Percentiles rank a stretch among this genome's conserved stretches.
phyloP scores from a whole-genome alignment of 768 basidiomycete genomes.

The Rhizopogon vinicolor region DNA sequence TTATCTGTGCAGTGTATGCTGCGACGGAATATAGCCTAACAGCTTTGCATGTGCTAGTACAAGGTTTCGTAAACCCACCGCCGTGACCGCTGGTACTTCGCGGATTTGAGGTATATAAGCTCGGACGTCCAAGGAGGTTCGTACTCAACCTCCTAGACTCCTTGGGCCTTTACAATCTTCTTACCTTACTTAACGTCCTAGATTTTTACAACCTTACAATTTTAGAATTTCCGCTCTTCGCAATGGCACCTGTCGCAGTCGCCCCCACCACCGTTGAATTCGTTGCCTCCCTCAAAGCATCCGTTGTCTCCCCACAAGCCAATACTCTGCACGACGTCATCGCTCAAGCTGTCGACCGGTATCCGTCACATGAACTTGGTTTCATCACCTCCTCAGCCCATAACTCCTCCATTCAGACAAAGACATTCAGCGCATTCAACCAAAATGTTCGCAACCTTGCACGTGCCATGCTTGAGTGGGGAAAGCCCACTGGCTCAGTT shows the following conservation, averaged over 20 bases:
- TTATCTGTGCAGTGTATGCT: not conserved
- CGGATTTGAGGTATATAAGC: conserved; percentile 15
- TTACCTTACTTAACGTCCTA: too few relatives aligned
- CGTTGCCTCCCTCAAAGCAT: not conserved
- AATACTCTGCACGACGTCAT: not conserved
- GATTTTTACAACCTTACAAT: not conserved
- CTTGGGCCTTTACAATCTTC: too few relatives aligned
- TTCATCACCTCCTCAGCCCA: too few relatives aligned
- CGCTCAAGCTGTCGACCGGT: too few relatives aligned
- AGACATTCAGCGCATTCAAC: too few relatives aligned
- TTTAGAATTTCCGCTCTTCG: not conserved
- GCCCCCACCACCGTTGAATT: too few relatives aligned
- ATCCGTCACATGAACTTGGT: too few relatives aligned
- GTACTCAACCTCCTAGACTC: not conserved
- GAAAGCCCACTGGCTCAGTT: too few relatives aligned
- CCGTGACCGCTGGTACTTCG: not conserved
- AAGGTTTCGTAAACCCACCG: not conserved
- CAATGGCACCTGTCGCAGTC: conserved; percentile 12
- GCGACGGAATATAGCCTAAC: not conserved
- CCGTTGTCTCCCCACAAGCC: conserved; percentile 4
- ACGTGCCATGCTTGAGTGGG: too few relatives aligned
- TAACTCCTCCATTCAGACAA: too few relatives aligned
- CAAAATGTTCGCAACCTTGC: too few relatives aligned
- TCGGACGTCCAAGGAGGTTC: not conserved
- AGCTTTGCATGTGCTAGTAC: not conserved